phyloP scores from a whole-genome alignment of 768 basidiomycete genomes.

The Psilocybe subaeruginosa region DNA sequence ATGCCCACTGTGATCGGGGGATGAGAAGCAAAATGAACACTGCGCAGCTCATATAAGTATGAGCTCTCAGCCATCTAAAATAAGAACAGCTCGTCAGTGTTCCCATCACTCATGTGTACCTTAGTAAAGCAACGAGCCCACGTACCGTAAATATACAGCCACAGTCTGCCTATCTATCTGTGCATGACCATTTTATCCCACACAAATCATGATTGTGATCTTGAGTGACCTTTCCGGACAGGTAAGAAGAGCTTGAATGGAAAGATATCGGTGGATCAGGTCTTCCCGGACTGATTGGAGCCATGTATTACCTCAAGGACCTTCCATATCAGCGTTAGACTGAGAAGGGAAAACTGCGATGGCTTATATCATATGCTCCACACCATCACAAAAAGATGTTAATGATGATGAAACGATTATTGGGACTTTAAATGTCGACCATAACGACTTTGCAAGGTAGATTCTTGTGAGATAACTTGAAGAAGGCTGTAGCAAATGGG shows the following conservation, averaged over 20 bases:
- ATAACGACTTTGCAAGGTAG: too few relatives aligned
- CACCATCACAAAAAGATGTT: too few relatives aligned
- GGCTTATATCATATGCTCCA: too few relatives aligned
- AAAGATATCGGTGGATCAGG: too few relatives aligned
- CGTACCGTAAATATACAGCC: background rate
- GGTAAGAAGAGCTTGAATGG: background rate
- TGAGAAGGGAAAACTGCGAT: too few relatives aligned
- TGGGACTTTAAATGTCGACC: too few relatives aligned
- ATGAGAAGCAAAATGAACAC: background rate
- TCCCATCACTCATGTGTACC: conserved; percentile 2
- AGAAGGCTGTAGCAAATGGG: too few relatives aligned
- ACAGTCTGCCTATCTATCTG: background rate
- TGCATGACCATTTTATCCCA: background rate
- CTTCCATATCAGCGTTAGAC: too few relatives aligned
- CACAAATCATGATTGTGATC: conserved; percentile 2
- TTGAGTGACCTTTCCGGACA: background rate
- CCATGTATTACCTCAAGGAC: background rate
- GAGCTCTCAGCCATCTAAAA: background rate
- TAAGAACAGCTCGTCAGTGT: background rate
- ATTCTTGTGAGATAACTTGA: too few relatives aligned
- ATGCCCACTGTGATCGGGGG: conserved; percentile 3
- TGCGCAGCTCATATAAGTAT: background rate
- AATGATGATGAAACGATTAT: too few relatives aligned
- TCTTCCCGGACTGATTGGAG: background rate
- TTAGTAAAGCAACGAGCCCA: background rate